phyloP scores from a whole-genome alignment of 2,329 filamentous ascomycete genomes.

The Eutypa lata region DNA sequence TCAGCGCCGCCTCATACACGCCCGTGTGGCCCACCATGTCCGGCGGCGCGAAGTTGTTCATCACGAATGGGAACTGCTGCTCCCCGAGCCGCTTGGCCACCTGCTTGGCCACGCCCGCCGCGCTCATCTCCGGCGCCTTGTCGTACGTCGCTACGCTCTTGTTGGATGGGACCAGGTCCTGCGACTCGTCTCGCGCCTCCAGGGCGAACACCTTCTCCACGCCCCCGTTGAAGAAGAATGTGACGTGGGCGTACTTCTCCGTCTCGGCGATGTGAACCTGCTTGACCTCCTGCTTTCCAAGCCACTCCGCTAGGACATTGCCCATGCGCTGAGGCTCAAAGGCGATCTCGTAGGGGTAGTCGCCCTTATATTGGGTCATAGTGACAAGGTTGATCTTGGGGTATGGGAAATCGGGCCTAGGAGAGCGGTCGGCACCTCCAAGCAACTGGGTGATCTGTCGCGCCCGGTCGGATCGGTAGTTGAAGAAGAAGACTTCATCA shows the following conservation, averaged over 20 bases:
- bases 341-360: slow-evolving; percentile 88
- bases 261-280: slow-evolving; percentile 98
- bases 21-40: slow-evolving; percentile 99
- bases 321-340: slow-evolving; percentile 95
- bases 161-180: slow-evolving; percentile 80
- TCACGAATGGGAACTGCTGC: slow-evolving; percentile 89
- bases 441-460: slow-evolving; percentile 94
- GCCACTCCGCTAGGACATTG: slow-evolving; percentile 97
- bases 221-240: slow-evolving; percentile 99
- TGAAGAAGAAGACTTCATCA: slow-evolving; percentile 99
- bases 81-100: slow-evolving; percentile 82
- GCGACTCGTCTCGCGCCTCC: slow-evolving; percentile 81
- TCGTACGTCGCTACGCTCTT: slow-evolving; percentile 92
- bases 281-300: slow-evolving; percentile 82
- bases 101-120: slow-evolving; percentile 83
- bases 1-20: slow-evolving; percentile 89
- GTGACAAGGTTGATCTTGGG: slow-evolving; percentile 90
- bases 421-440: slow-evolving; percentile 87
- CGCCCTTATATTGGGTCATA: slow-evolving; percentile 98
- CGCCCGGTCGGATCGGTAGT: slow-evolving; percentile 97
- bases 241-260: slow-evolving; percentile 99
- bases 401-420: slow-evolving; percentile 86
- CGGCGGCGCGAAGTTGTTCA: slow-evolving; percentile 99
- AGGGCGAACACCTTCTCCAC: slow-evolving; percentile 94
- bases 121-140: slow-evolving; percentile 92